Conservation (phyloP, 495 filamentous ascomycete genomes). For the Apiosordaria backusii region DNA sequence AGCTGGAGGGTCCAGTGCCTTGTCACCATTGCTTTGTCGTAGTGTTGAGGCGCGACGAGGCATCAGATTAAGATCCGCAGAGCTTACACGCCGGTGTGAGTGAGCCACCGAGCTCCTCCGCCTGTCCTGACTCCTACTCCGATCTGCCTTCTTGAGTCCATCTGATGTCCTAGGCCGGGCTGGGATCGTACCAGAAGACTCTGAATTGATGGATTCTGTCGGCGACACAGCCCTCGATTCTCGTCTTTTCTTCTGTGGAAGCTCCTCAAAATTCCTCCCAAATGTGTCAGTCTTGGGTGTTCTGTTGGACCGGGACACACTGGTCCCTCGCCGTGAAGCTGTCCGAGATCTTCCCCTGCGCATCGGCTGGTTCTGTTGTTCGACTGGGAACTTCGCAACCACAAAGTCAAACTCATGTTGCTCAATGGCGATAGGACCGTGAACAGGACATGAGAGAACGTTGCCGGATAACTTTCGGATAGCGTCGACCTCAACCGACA, state of each 20-base stretch:
- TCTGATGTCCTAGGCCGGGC: neutral
- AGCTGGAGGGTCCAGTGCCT: neutral
- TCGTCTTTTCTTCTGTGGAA: neutral
- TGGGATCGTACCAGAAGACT: constrained; percentile 5
- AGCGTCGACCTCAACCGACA: constrained; percentile 22
- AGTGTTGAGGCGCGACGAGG: constrained; percentile 2
- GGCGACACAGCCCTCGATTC: neutral
- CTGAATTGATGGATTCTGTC: constrained; percentile 5
- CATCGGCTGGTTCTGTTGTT: neutral
- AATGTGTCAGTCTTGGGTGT: neutral
- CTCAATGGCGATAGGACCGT: constrained; percentile 29
- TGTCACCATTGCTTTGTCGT: constrained; percentile 12
- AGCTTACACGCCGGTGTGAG: constrained; percentile 12
- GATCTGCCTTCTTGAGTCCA: constrained; percentile 6
- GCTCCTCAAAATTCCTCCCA: constrained; percentile 3
- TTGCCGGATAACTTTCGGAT: constrained; percentile 29
- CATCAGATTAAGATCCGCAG: constrained; percentile 10
- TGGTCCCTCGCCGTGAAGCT: neutral
- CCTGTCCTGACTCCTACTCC: neutral
- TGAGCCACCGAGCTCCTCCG: constrained; percentile 1
- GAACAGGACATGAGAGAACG: constrained; percentile 28
- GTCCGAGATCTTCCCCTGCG: neutral
- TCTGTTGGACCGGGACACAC: constrained; percentile 3
- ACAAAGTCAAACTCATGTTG: constrained; percentile 23
- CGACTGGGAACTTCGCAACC: neutral